These are phyloP conservation scores for Usnea hakonensis DNA, from an alignment of 495 filamentous ascomycete genomes.

Conservation along the genomic window DNA sequence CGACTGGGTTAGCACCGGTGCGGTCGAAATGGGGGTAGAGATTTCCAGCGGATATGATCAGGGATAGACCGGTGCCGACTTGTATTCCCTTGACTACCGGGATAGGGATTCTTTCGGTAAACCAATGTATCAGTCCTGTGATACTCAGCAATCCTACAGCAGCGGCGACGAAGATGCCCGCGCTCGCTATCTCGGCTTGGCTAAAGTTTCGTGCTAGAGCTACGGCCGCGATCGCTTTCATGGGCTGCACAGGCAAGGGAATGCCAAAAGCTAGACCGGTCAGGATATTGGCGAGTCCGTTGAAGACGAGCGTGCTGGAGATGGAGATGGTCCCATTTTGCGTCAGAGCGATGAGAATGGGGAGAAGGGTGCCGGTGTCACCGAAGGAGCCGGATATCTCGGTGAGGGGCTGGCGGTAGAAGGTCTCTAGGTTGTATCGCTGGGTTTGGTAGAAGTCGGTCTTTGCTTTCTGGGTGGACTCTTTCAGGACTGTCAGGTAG, in stretches of 20 bases:
- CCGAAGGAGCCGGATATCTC: slow-evolving; percentile 88
- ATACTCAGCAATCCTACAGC: slow-evolving; percentile 68
- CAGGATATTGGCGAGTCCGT: slow-evolving; percentile 74
- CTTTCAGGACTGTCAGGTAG: not conserved
- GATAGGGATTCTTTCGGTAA: slow-evolving; percentile 63
- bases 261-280: slow-evolving; percentile 80
- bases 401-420: slow-evolving; percentile 52
- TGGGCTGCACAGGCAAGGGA: slow-evolving; percentile 77
- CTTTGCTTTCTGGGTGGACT: not conserved
- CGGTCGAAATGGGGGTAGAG: slow-evolving; percentile 3
- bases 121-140: slow-evolving; percentile 65
- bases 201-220: slow-evolving; percentile 62
- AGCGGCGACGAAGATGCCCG: slow-evolving; percentile 66
- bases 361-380: slow-evolving; percentile 85
- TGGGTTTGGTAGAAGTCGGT: slow-evolving; percentile 13
- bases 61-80: slow-evolving; percentile 75
- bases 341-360: slow-evolving; percentile 76
- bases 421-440: slow-evolving; percentile 40
- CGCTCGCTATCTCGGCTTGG: slow-evolving; percentile 58
- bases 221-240: slow-evolving; percentile 88
- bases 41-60: slow-evolving; percentile 57
- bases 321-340: slow-evolving; percentile 68
- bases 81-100: slow-evolving; percentile 92
- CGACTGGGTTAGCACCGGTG: not conserved
- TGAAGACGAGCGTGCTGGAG: slow-evolving; percentile 76